Conservation (phyloP, 2,329 filamentous ascomycete species). For the Colletotrichum salicis region DNA sequence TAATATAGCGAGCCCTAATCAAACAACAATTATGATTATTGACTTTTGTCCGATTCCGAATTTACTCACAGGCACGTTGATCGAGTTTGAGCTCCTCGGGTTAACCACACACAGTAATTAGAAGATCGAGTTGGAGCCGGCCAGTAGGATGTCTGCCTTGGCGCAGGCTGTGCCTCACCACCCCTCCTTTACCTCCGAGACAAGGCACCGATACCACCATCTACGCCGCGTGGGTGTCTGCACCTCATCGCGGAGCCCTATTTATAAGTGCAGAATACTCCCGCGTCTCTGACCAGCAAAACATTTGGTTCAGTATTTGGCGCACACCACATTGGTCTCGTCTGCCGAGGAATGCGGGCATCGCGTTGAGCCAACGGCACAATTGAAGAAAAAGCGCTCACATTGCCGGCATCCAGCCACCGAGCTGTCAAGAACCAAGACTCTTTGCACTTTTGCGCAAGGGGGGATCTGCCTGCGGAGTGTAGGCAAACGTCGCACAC, state of each 20-base stretch:
- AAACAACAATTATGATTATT: background rate
- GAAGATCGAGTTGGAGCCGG: background rate
- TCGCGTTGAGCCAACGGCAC: background rate
- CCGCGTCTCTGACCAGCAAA: background rate
- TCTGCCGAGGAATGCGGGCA: background rate
- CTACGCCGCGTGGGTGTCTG: background rate
- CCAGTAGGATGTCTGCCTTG: background rate
- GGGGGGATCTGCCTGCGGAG: background rate
- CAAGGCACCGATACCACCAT: conserved; percentile 10
- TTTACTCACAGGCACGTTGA: background rate
- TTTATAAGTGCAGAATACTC: conserved; percentile 17
- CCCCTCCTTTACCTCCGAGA: background rate
- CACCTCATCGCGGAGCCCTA: conserved; percentile 10
- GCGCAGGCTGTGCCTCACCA: background rate
- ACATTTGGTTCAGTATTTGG: background rate
- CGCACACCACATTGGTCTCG: background rate
- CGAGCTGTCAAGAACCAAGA: background rate
- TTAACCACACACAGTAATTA: background rate
- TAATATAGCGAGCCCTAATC: conserved; percentile 18
- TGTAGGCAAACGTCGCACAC: conserved; percentile 1
- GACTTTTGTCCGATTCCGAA: background rate
- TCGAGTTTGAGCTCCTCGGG: no score
- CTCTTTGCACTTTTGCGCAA: background rate
- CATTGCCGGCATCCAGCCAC: background rate
- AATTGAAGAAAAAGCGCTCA: background rate